phyloP scores from a whole-genome alignment of 768 basidiomycete genomes.

The Cystofilobasidium bisporidii region DNA sequence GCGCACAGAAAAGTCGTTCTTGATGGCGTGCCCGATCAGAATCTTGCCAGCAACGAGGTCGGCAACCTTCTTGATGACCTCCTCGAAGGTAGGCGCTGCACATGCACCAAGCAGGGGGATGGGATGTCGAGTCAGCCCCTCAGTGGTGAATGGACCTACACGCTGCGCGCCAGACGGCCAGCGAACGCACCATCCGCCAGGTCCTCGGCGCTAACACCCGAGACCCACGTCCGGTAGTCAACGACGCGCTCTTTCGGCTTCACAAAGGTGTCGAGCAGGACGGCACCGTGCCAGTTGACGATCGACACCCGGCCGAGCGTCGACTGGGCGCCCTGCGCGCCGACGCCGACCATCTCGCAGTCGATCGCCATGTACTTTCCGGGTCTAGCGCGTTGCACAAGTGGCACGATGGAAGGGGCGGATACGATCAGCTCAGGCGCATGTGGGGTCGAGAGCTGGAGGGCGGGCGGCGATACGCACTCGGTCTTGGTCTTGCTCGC shows the following conservation, averaged over 20 bases:
- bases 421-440: not conserved
- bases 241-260: conserved; percentile 75
- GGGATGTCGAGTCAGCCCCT: no score
- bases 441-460: no score
- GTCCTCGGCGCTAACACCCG: conserved; percentile 68
- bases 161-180: not conserved
- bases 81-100: conserved; percentile 66
- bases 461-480: conserved; percentile 29
- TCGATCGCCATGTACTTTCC: conserved; percentile 76
- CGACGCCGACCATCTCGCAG: conserved; percentile 98
- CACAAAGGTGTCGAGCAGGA: conserved; percentile 76
- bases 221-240: conserved; percentile 84
- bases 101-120: not conserved
- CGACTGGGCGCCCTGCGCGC: conserved; percentile 67
- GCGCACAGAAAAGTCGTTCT: conserved; percentile 76
- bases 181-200: conserved; percentile 52
- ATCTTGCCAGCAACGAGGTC: conserved; percentile 66
- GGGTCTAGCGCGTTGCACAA: conserved; percentile 43
- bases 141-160: no score
- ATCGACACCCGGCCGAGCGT: conserved; percentile 79
- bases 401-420: conserved; percentile 11
- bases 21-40: conserved; percentile 80
- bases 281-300: conserved; percentile 76
- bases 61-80: conserved; percentile 68
- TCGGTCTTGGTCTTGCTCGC: conserved; percentile 36